Conservation (phyloP, 768 basidiomycete genomes). For the Pleurotus cornucopiae region DNA sequence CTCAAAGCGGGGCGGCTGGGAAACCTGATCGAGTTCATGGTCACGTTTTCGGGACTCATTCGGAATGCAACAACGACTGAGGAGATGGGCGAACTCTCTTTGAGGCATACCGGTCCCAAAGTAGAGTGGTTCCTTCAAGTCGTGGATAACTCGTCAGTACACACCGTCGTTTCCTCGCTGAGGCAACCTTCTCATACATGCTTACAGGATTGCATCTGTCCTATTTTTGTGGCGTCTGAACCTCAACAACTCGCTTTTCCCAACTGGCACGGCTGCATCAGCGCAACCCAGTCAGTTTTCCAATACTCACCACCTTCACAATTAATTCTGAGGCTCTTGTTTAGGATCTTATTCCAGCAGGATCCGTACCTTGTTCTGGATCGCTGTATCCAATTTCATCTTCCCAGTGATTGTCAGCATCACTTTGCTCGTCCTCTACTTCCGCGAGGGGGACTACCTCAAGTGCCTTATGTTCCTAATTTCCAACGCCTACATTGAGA, state of each 20-base stretch:
- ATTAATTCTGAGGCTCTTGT: background rate
- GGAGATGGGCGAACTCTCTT: background rate
- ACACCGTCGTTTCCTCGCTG: background rate
- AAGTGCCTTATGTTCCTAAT: conserved; percentile 8
- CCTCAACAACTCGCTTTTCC: background rate
- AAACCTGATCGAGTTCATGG: conserved; percentile 12
- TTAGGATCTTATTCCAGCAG: conserved; percentile 11
- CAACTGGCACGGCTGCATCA: background rate
- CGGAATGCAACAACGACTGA: background rate
- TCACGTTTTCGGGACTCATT: conserved; percentile 3
- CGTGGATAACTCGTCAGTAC: conserved; percentile 15
- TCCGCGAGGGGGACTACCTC: conserved; percentile 11
- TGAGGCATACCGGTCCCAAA: conserved; percentile 9
- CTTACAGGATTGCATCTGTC: conserved; percentile 12
- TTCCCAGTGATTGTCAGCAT: conserved; percentile 22
- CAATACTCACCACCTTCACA: background rate
- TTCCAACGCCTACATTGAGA: conserved; percentile 19
- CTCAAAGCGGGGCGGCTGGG: conserved; percentile 16
- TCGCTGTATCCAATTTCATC: conserved; percentile 22
- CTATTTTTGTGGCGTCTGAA: conserved; percentile 16
- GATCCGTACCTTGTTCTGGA: conserved; percentile 20
- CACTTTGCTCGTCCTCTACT: conserved; percentile 16
- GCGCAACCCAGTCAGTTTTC: too few species aligned
- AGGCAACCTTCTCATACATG: background rate
- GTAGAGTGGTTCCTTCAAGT: conserved; percentile 18